phyloP scores from a whole-genome alignment of 345 rosid species.

The Lepidium aucheri region DNA sequence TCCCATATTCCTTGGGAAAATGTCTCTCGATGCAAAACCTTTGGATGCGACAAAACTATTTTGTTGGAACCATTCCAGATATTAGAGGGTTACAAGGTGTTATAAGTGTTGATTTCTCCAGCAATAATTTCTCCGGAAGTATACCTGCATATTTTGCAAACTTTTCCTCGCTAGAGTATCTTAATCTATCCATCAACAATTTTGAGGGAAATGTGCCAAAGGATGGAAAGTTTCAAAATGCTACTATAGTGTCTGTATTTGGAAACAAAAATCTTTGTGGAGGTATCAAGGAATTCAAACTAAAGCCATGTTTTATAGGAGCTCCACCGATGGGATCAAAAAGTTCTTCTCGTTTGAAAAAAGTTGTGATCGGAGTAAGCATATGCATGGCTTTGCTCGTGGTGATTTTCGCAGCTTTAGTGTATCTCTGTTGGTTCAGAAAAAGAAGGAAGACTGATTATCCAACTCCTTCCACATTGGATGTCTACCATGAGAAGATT shows the following conservation, averaged over 20 bases:
- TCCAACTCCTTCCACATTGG: not conserved
- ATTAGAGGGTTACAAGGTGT: not conserved
- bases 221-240: conserved; percentile 18
- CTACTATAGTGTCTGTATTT: not conserved
- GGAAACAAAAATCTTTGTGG: conserved; percentile 21
- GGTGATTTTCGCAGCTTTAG: not conserved
- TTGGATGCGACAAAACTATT: not conserved
- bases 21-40: not conserved
- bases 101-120: not conserved
- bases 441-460: not conserved
- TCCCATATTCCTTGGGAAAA: too few species aligned
- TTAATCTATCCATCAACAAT: conserved; percentile 18
- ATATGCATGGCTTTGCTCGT: not conserved
- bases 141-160: not conserved
- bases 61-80: conserved; percentile 4
- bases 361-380: not conserved
- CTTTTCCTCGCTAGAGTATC: not conserved
- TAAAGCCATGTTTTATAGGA: conserved; percentile 10
- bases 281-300: not conserved
- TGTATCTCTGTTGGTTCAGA: not conserved
- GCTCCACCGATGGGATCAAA: not conserved
- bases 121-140: conserved; percentile 1
- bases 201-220: conserved; percentile 16
- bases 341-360: not conserved
- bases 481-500: not conserved